These are phyloP conservation scores for Claviceps sp. DNA, from an alignment of 2,329 filamentous ascomycete species.

Conservation along the genomic window DNA sequence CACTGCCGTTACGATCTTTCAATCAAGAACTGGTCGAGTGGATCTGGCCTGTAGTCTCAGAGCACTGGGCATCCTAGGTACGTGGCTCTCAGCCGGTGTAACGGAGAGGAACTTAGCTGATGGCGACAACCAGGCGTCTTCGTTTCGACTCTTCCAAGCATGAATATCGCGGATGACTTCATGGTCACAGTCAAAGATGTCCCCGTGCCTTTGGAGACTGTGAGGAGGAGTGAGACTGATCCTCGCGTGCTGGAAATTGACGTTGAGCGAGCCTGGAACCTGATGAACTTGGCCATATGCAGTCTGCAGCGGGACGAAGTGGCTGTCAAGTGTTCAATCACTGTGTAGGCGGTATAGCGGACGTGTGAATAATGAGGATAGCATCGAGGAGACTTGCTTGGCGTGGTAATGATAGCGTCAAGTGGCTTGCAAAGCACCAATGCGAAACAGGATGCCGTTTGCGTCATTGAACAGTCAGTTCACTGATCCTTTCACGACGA, in stretches of 20 bases:
- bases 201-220: constrained; percentile 53
- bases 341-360: not conserved
- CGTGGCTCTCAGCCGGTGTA: constrained; percentile 10
- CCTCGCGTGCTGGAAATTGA: constrained; percentile 62
- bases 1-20: constrained; percentile 43
- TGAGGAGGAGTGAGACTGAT: constrained; percentile 40
- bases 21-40: constrained; percentile 43
- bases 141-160: constrained; percentile 51
- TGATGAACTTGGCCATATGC: constrained; percentile 36
- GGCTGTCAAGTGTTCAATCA: not conserved
- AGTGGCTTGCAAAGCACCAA: not conserved
- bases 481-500: too few relatives aligned
- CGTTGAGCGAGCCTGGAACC: constrained; percentile 61
- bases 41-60: constrained; percentile 59
- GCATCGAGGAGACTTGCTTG: not conserved
- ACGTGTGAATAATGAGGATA: not conserved
- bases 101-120: not conserved
- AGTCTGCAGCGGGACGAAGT: not conserved
- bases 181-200: constrained; percentile 62
- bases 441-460: too few relatives aligned
- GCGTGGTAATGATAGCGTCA: not conserved
- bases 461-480: too few relatives aligned
- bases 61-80: constrained; percentile 62
- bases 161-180: constrained; percentile 50
- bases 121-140: constrained; percentile 45